These are phyloP conservation scores for Trametopsis cervina DNA, from an alignment of 768 basidiomycete species.

Conservation along the genomic window DNA sequence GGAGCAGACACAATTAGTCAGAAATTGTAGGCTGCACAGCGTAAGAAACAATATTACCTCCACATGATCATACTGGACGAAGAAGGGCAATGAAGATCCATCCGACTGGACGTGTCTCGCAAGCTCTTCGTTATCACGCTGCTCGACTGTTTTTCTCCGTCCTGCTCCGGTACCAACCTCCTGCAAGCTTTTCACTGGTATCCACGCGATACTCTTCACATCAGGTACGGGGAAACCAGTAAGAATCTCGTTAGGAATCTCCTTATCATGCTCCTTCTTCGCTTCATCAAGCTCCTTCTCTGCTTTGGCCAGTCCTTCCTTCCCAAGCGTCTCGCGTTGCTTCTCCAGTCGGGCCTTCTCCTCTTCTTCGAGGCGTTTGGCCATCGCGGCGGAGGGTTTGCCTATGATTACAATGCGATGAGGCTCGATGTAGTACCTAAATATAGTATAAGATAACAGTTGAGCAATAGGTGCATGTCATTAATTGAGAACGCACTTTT, in stretches of 20 bases:
- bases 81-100: conserved; percentile 68
- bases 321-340: conserved; percentile 67
- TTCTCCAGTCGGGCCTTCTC: conserved; percentile 72
- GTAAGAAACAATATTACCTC: conserved; percentile 40
- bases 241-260: conserved; percentile 77
- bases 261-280: conserved; percentile 77
- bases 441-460: too few species aligned
- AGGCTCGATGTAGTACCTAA: conserved; percentile 74
- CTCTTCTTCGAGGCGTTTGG: conserved; percentile 70
- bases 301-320: conserved; percentile 70
- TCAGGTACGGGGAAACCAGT: conserved; percentile 87
- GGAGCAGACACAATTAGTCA: conserved; percentile 8
- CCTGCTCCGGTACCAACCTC: conserved; percentile 49
- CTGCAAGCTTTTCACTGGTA: conserved; percentile 63
- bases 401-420: conserved; percentile 74
- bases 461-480: too few species aligned
- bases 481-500: conserved; percentile 63
- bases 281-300: conserved; percentile 68
- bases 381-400: conserved; percentile 81
- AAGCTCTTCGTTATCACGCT: conserved; percentile 36
- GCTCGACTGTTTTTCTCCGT: conserved; percentile 18
- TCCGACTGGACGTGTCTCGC: conserved; percentile 61
- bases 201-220: conserved; percentile 89
- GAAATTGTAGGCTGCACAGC: neutral
- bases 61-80: conserved; percentile 91